Base-by-base conservation (phyloP, 495 filamentous ascomycete genomes). In the Tricharina praecox region DNA sequence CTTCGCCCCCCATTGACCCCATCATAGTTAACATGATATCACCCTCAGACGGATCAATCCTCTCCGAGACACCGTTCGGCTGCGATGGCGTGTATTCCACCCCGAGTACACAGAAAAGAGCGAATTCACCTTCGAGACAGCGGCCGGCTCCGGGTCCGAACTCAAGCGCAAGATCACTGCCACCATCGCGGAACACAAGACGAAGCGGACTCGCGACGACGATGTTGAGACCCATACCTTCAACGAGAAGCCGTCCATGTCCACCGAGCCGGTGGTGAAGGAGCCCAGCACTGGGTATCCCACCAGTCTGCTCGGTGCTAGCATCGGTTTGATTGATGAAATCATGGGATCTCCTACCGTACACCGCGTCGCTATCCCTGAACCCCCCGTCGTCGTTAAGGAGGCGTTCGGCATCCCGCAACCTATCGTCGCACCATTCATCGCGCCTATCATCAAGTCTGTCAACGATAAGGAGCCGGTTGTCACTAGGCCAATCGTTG, bases 31-130 rank as follows among this genome's bases (percentile, higher is more conserved):
- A 32, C 28, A 32, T 32, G 28, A 13, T 43, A 9, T 7, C 39
- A 19, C 24, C 18, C 8, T 8, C 18, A 43, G 39, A 19, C 20
- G 39, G 7, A 8, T 4, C 39, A 43, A 43, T 25, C 20, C 39
- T 25, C 20, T 43, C 20, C 39, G 39, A 28, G 39, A 43, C 24
- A 43, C 20, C 4, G 39, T 43, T 18, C 43, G 43, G 9, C 30
- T 46, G 8, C 43, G 43, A 35, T 33, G 25, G 43, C 19, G 23
- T 20, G 43, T 46, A 9, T 32, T 46, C 28, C 43, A 46, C 15
- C 43, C 43, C 24, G 43, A 46, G 10, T 46, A 46, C 28, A 46
- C 43, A 18, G 43, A 46, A 25, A 46, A 46, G 43, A 46, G 18
- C 25, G 43, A 46, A 34, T 46, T 46, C 9, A 13, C 20, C 8